Conservation (phyloP, 2,329 filamentous ascomycete genomes). For the Paracoccidioides brasiliensis region DNA sequence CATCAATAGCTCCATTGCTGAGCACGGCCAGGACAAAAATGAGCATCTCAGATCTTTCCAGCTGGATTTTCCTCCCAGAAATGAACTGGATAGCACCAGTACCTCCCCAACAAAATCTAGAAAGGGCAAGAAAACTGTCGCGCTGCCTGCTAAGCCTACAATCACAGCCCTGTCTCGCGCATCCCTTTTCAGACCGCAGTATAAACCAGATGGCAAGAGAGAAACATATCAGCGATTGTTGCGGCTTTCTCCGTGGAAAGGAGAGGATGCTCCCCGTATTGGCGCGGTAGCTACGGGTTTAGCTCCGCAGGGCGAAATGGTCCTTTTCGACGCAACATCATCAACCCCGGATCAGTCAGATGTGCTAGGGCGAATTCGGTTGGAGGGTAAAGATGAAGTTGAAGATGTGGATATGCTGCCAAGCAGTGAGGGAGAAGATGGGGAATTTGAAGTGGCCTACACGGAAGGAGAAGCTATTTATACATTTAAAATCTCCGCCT, state of each 20-base stretch:
- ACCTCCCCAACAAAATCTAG: slow-evolving; percentile 16
- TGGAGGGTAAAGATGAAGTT: slow-evolving; percentile 40
- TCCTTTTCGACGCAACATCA: slow-evolving; percentile 58
- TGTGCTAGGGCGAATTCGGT: slow-evolving; percentile 40
- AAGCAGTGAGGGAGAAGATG: slow-evolving; percentile 15
- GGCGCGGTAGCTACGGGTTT: slow-evolving; percentile 70
- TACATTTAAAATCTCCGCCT: slow-evolving; percentile 46
- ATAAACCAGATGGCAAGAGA: slow-evolving; percentile 30
- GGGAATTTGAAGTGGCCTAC: slow-evolving; percentile 59
- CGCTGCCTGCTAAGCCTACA: slow-evolving; percentile 29
- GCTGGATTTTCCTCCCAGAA: slow-evolving; percentile 42
- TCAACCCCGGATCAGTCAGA: slow-evolving; percentile 39
- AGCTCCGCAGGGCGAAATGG: slow-evolving; percentile 61
- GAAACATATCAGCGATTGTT: slow-evolving; percentile 49
- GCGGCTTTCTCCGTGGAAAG: slow-evolving; percentile 43
- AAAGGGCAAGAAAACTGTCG: slow-evolving; percentile 20
- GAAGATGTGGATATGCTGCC: slow-evolving; percentile 33
- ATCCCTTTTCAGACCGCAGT: slow-evolving; percentile 36
- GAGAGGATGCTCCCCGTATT: slow-evolving; percentile 46
- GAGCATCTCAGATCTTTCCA: slow-evolving; percentile 69
- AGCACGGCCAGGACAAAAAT: slow-evolving; percentile 64
- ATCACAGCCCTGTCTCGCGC: slow-evolving; percentile 34
- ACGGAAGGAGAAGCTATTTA: slow-evolving; percentile 66
- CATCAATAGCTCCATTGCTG: slow-evolving; percentile 65
- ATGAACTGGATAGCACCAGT: slow-evolving; percentile 20